Percentiles rank a stretch among this genome's conserved stretches.
Evolutionary conservation across 2,329 filamentous ascomycete species (phyloP).

Genomic region (Parafenestella ontariensis): DNA sequence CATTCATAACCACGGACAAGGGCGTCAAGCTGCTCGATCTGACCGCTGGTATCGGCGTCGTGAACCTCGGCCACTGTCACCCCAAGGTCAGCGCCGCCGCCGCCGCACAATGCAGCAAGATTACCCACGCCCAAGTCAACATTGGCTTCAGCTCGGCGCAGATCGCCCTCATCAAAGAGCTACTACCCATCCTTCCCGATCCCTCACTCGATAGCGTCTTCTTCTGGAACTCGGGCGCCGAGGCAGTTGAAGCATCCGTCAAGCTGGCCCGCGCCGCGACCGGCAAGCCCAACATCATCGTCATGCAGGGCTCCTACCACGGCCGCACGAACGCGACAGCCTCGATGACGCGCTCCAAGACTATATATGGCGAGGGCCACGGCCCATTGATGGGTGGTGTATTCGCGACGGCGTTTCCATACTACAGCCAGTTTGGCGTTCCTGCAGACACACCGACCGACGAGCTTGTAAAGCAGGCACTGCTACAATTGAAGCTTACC

Average conservation of each 20-base stretch:
- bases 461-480: constrained; percentile 31
- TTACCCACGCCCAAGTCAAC: constrained; percentile 40
- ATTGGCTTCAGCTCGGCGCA: constrained; percentile 40
- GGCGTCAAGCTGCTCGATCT: constrained; percentile 41
- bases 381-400: constrained; percentile 40
- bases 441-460: constrained; percentile 32
- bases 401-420: constrained; percentile 39
- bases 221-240: constrained; percentile 41
- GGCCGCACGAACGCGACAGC: constrained; percentile 39
- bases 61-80: constrained; percentile 41
- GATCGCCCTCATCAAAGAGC: constrained; percentile 35
- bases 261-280: constrained; percentile 38
- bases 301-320: constrained; percentile 42
- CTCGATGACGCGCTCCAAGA: constrained; percentile 41
- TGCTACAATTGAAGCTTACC: constrained; percentile 36
- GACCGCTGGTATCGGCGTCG: constrained; percentile 38
- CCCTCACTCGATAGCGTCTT: constrained; percentile 38
- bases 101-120: constrained; percentile 38
- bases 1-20: constrained; percentile 40
- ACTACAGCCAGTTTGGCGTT: constrained; percentile 38
- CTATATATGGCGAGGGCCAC: constrained; percentile 40
- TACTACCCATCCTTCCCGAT: constrained; percentile 38
- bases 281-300: constrained; percentile 42
- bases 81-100: constrained; percentile 40
- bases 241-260: constrained; percentile 39